Evolutionary conservation across 202 grass and related monocot genomes (phyloP).

Genomic region (Schoenoplectus triqueter): DNA sequence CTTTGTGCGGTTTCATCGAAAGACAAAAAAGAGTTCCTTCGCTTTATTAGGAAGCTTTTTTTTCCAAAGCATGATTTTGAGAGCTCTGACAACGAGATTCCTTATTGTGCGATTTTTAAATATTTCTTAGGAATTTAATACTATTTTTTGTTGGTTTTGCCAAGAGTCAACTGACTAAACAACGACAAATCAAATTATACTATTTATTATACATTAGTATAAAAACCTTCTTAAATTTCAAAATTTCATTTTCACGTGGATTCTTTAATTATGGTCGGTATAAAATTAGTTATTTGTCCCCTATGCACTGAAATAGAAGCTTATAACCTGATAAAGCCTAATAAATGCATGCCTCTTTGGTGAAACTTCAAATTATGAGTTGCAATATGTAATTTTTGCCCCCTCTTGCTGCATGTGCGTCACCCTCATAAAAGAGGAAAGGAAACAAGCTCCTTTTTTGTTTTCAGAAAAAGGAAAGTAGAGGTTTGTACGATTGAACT

Average conservation of each 20-base stretch:
- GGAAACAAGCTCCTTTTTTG: not conserved
- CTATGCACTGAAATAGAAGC: constrained; percentile 32
- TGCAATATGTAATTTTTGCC: constrained; percentile 11
- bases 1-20: constrained; percentile 20
- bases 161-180: constrained; percentile 6
- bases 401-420: constrained; percentile 28
- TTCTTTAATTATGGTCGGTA: constrained; percentile 42
- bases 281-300: constrained; percentile 42
- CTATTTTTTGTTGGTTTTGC: not conserved
- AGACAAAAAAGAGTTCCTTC: constrained; percentile 21
- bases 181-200: not conserved
- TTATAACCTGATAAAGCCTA: constrained; percentile 32
- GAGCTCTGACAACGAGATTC: constrained; percentile 8
- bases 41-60: constrained; percentile 29
- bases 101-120: constrained; percentile 26
- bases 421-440: not conserved
- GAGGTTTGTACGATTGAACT: not conserved
- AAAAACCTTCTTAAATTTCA: constrained; percentile 8
- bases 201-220: not conserved
- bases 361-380: constrained; percentile 28
- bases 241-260: constrained; percentile 20
- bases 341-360: constrained; percentile 26
- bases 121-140: constrained; percentile 21
- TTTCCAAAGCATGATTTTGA: not conserved
- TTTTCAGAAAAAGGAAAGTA: constrained; percentile 24